Base-by-base conservation (phyloP, 768 basidiomycete species). In the Amanita fuliginea region DNA sequence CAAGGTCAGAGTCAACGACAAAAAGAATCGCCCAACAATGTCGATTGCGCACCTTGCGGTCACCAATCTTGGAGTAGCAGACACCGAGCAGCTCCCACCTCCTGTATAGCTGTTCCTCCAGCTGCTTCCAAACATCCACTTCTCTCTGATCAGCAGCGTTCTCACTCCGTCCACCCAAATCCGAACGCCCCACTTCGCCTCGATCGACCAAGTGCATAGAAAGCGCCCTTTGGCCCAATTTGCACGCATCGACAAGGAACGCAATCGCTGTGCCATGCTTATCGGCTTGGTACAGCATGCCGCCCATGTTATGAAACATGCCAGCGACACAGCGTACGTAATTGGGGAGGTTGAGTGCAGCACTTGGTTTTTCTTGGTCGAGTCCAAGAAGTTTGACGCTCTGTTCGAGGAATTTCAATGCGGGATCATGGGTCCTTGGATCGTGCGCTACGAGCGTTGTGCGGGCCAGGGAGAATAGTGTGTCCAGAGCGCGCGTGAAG, bases 71-170 rank as follows among this genome's bases (percentile, higher is more conserved):
- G 24, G 76, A 73, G 58, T 79, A 81, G 60, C 88, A 91, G 3
- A 84, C 78, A 0, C 77, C 91, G 21, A 94, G 67, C 26, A 95
- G 62, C 64, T 96, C 90, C 76, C 83, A 94, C 41, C 91, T 68
- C 18, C 81, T 72, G 54, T 74, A 76, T 22, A 92, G 56, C 53
- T 84, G 80, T 28, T 81, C 78, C 51, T 78, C 74, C 1, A 88
- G 67, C 54, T 77, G 74, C 39, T 49, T 66, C 81, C 83, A 86
- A 69, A 77, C 53, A 53, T 71, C 59, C 26, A 11, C 33, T 45
- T 63, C 64, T 6, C 54, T 58, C 9, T 59, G 61, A 21, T 59
- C 62, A 24, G 53, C 52, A 35, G 45, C 51, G 47, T 30, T 53
- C 2, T 19, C 41, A 3, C 26, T 44, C 13, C 13, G 26, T 13